Evolutionary conservation across 768 basidiomycete species (phyloP), one percentile per base, ranked within the genome.

Genomic region (Arthromyces matolae): DNA sequence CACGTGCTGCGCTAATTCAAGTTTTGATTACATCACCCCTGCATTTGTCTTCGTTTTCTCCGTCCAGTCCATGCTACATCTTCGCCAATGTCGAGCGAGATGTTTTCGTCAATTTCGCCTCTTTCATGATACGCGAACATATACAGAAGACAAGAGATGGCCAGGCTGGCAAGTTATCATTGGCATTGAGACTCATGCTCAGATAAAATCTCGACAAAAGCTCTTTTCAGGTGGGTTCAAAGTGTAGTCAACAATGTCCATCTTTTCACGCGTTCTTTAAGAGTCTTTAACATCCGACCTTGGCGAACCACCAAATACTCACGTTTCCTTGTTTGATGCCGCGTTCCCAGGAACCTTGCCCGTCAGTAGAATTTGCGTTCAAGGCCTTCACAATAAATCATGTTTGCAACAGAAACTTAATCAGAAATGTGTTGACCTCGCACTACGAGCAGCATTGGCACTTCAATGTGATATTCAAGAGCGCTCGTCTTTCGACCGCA

Each of bases 121-220:
- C 18, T 70, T 71, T 50, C 68, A 71, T 56, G 62, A 70, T 35
- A 49, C 61, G 5, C 62, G 70, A 12, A 45, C 42, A 28, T 62
- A 67, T 55, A 54, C 56, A 37, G 67, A 69, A 34, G 75, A 77
- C 50, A 42, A 60, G 32, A 66, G 85, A 41, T 89, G 89, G 89
- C 86, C 84, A 13, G 92, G 84, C 18, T 98, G 91, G 90, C 77
- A 86, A 54, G 84, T 96, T 16, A 73, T 95, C 32, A 82, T 98
- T 25, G 96, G 96, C 13, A 84, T 99, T 38, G 96, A 99, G 61
- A 89, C 95, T 5, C 96, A 98, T 61, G 90, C 93, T 0, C 95
- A 98, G 63, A 80, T 99, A 60, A 89, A 87, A 65, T 85, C 92
- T 2, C 79, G 84, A 47, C 69, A 73, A 47, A 99, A 99, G 66